Conservation (phyloP, 768 basidiomycete genomes). For the Arthromyces matolae region DNA sequence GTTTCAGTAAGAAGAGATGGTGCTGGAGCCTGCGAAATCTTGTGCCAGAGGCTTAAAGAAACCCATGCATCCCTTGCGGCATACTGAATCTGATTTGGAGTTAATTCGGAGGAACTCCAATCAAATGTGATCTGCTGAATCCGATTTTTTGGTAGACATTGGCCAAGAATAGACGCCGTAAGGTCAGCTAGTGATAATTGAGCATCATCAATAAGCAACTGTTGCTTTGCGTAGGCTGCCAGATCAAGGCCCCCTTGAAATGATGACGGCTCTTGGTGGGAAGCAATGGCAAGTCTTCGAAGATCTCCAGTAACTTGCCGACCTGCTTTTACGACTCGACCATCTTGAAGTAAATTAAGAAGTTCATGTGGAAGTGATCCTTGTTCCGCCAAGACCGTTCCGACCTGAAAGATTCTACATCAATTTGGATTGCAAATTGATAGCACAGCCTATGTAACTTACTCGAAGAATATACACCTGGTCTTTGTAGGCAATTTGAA, state of each 20-base stretch:
- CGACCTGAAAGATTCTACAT: too few relatives aligned
- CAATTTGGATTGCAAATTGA: too few relatives aligned
- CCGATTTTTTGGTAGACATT: background rate
- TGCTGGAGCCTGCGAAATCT: background rate
- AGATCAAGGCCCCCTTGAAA: background rate
- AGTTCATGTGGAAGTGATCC: background rate
- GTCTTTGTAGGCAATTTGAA: conserved; percentile 9
- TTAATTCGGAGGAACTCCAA: background rate
- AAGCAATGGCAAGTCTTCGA: background rate
- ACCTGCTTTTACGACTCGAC: background rate
- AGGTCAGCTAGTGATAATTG: background rate
- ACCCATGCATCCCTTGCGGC: background rate
- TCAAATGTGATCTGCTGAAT: background rate
- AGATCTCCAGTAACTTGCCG: background rate
- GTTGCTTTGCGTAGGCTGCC: background rate
- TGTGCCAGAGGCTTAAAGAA: background rate
- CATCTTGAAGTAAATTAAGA: background rate
- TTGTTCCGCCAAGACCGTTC: background rate
- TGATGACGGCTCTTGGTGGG: background rate
- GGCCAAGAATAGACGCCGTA: background rate
- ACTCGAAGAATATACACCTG: conserved; percentile 19
- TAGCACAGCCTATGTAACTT: background rate
- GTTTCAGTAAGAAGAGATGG: background rate
- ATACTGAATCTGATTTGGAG: background rate
- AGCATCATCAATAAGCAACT: background rate